Evolutionary conservation across 2,329 filamentous ascomycete genomes (phyloP), one percentile per base, ranked within the genome.

Genomic region (Geosmithia morbida): DNA sequence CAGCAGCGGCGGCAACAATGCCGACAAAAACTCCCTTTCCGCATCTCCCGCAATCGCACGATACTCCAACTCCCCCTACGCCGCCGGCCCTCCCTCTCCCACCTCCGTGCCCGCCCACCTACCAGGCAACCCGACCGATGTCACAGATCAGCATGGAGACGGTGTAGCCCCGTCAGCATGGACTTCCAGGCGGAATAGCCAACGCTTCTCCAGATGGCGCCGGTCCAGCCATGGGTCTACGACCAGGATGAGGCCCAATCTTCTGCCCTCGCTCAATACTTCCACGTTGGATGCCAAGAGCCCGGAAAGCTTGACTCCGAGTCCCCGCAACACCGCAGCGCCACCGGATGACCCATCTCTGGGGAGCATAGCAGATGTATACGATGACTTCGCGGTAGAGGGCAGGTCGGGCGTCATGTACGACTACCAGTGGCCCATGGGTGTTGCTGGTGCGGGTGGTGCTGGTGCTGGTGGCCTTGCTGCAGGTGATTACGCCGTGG

Each of bases 31-130:
- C 57, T 60, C 57, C 20, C 8, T 26, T 26, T 20, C 41, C 41
- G 8, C 19, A 2, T 41, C 40, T 26, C 47, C 51, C 14, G 47
- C 40, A 33, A 47, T 48, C 40, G 50, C 56, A 41, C 58, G 55
- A 22, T 62, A 56, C 46, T 60, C 59, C 48, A 60, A 57, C 45
- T 59, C 56, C 39, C 61, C 62, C 51, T 56, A 61, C 41, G 56
- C 57, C 29, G 59, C 55, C 59, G 57, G 18, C 49, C 57, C 45
- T n/a, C 18, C 41, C 13, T 16, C 30, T 2, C 26, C 43, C 13
- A 16, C 43, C 5, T 11, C 30, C 30, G 43, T n/a, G 7, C 7
- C 19, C 18, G 20, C 14, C 19, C 8, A 22, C 41, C 17, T 5
- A 6, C 33, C 33, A 11, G 14, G 3, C 14, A 5, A 37, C 33